Base-by-base conservation (phyloP, 2,329 filamentous ascomycete species). In the Torrubiellomyces zombiae region DNA sequence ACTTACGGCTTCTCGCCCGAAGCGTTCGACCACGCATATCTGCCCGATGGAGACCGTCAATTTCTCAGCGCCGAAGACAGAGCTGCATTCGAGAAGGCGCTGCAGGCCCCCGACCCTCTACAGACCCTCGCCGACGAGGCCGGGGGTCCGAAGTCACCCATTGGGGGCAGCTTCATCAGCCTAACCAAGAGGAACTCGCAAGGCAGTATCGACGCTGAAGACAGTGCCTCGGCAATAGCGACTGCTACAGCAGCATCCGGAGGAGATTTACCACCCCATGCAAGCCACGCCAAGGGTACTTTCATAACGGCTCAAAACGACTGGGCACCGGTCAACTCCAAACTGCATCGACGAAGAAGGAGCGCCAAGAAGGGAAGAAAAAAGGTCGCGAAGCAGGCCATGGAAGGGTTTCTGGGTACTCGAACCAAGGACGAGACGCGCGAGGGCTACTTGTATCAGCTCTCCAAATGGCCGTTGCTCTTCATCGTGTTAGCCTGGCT, bases 281-380 rank as follows among this genome's bases (percentile, higher is more conserved):
- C 35, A 6, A 31, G 32, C 28, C 49, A 36, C 34, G 32, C 20
- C 3, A 48, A 51, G 29, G 53, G 50, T 19, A 53, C 68, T 24
- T 83, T 85, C 45, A 81, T 95, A 40, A 79, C 81, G 4, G 86
- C 89, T 20, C 71, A 91, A 44, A 92, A 92, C 48, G 89, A 98
- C 57, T 98, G 89, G 89, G 75, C 80, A 10, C 89, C 89, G 0
- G 70, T 95, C 9, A 75, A 78, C 38, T 70, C 86, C 44, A 73
- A 67, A 29, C 63, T 85, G 13, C 45, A 55, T 38, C 38, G 39
- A 9, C 35, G 33, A 25, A 58, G 50, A 41, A 44, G 48, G 42
- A 47, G 38, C 41, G 52, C 33, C 55, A 33, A 39, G 30, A 50
- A 43, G 32, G 20, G 20, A 2, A 25, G 26, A 12, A 46, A 42